Conservation (phyloP, 352 stramenopile genomes). For the Pythium plurisporium region DNA sequence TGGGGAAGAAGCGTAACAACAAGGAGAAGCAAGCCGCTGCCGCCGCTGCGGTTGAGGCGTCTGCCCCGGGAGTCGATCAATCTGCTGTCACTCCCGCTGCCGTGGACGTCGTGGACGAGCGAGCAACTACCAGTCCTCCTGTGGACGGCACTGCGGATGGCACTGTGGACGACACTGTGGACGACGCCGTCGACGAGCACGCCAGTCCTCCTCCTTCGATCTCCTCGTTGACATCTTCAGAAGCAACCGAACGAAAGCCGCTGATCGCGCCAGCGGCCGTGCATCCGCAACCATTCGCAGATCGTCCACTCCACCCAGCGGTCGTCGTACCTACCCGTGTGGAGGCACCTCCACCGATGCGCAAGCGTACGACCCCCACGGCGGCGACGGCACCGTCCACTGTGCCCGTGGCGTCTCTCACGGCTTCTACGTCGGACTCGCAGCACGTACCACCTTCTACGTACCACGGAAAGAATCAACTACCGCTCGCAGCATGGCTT, state of each 20-base stretch:
- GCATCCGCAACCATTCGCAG: constrained; percentile 14
- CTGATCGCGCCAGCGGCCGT: constrained; percentile 2
- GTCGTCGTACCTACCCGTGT: constrained; percentile 13
- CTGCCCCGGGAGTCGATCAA: not conserved
- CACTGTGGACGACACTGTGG: no score
- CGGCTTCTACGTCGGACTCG: not conserved
- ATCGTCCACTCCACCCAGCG: constrained; percentile 15
- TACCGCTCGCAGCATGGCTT: constrained; percentile 52
- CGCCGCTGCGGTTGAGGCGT: not conserved
- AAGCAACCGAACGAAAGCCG: not conserved
- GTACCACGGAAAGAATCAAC: constrained; percentile 19
- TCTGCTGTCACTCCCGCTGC: not conserved
- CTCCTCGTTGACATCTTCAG: no score
- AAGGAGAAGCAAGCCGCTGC: constrained; percentile 9
- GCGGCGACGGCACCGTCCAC: constrained; percentile 4
- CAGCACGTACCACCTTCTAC: not conserved
- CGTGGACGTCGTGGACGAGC: not conserved
- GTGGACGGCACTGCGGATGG: no score
- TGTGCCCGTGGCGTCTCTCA: constrained; percentile 11
- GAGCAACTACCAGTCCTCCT: no score
- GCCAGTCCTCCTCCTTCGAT: no score
- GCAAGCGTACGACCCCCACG: constrained; percentile 18
- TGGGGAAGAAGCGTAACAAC: constrained; percentile 23
- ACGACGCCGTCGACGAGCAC: not conserved
- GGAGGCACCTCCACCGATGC: constrained; percentile 3